phyloP scores from a whole-genome alignment of 768 basidiomycete species.

The Phylloporus sp. region DNA sequence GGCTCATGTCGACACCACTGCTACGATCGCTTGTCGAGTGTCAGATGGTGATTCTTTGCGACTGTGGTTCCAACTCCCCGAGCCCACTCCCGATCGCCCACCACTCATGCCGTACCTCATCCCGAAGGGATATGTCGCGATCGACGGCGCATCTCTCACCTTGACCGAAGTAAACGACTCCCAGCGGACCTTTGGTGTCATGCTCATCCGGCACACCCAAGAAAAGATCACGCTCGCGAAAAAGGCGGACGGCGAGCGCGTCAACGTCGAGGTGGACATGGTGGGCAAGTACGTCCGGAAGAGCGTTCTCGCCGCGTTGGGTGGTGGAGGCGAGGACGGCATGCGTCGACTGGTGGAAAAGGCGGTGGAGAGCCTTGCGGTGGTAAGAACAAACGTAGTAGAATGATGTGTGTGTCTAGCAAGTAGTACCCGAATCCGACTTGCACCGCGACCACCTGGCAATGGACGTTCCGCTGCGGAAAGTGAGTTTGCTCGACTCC shows the following conservation, averaged over 20 bases:
- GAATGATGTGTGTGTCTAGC: conserved; percentile 5
- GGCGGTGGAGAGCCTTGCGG: conserved; percentile 51
- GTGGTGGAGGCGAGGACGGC: conserved; percentile 46
- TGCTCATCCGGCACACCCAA: conserved; percentile 96
- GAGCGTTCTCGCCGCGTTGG: conserved; percentile 66
- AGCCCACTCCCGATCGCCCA: conserved; percentile 50
- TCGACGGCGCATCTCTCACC: conserved; percentile 94
- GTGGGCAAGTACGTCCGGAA: conserved; percentile 89
- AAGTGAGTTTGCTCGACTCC: conserved; percentile 32
- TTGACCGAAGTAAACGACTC: conserved; percentile 71
- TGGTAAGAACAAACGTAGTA: conserved; percentile 37
- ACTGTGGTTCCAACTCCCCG: conserved; percentile 70
- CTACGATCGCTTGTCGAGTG: conserved; percentile 57
- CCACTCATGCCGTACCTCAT: conserved; percentile 79
- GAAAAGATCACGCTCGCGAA: conserved; percentile 73
- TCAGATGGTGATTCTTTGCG: conserved; percentile 88
- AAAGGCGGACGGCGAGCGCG: conserved; percentile 72
- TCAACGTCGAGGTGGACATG: conserved; percentile 96
- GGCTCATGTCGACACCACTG: conserved; percentile 94
- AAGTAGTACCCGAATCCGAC: conserved; percentile 6
- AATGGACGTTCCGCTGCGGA: conserved; percentile 42
- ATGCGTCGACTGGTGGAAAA: conserved; percentile 50
- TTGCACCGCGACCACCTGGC: conserved; percentile 1
- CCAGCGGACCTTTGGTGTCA: conserved; percentile 69
- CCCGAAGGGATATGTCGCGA: conserved; percentile 88